Percentiles rank a stretch among this genome's conserved stretches.
Conservation (phyloP, 371 early-diverging fungal genomes). For the Mucor mucedo region DNA sequence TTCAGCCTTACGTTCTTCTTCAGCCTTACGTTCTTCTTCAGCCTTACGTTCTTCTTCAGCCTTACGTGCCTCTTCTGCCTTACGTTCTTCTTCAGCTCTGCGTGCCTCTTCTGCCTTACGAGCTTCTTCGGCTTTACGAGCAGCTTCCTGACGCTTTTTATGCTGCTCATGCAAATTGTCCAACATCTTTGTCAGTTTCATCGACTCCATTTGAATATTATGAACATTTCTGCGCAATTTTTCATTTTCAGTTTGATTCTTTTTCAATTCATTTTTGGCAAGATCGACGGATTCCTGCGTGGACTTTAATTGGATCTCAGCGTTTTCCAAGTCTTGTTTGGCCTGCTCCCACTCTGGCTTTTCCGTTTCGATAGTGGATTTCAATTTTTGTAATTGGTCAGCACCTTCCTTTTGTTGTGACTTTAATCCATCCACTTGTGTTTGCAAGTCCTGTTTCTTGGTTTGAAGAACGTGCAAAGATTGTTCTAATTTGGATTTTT, state of each 20-base stretch:
- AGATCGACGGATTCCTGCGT: conserved; percentile 26
- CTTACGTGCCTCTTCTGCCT: conserved; percentile 6
- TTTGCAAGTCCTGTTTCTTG: conserved; percentile 34
- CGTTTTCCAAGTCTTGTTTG: conserved; percentile 25
- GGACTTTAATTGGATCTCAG: conserved; percentile 28
- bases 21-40: conserved; percentile 5
- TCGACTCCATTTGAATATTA: conserved; percentile 48
- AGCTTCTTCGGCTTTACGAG: conserved; percentile 17
- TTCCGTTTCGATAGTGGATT: conserved; percentile 28
- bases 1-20: conserved; percentile 11
- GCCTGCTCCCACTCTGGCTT: conserved; percentile 30
- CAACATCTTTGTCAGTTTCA: conserved; percentile 26
- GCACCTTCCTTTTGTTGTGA: conserved; percentile 11
- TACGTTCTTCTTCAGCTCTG: conserved; percentile 13
- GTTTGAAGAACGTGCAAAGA: conserved; percentile 26
- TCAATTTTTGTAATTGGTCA: conserved; percentile 25
- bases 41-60: conserved; percentile 10
- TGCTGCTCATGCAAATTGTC: conserved; percentile 29
- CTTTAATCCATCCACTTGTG: conserved; percentile 22
- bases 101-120: conserved; percentile 11
- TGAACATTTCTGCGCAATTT: conserved; percentile 37
- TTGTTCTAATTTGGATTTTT: conserved; percentile 28
- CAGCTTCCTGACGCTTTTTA: conserved; percentile 32
- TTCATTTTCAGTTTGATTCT: conserved; percentile 44
- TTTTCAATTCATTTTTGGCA: conserved; percentile 30